A percentile compares a stretch with the other conserved stretches of the same genome.
phyloP scores from a whole-genome alignment of 2,329 filamentous ascomycete species.

The Alternaria arbusti region DNA sequence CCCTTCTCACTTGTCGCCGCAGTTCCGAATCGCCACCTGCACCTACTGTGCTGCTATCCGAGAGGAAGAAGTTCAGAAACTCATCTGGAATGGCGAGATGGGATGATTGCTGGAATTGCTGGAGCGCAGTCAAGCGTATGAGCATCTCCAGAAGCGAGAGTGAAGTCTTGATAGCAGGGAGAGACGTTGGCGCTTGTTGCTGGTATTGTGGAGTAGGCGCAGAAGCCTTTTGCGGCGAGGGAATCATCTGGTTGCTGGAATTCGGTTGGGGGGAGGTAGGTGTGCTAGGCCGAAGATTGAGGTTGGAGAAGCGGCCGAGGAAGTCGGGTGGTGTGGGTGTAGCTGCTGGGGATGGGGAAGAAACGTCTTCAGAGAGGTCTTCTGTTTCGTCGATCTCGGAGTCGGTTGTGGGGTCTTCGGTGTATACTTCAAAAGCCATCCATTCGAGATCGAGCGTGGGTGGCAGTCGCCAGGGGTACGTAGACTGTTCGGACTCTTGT shows the following conservation, averaged over 20 bases:
- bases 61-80: constrained; percentile 85
- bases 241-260: constrained; percentile 35
- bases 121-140: constrained; percentile 81
- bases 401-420: constrained; percentile 65
- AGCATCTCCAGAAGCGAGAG: constrained; percentile 88
- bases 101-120: constrained; percentile 89
- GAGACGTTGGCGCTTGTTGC: constrained; percentile 29
- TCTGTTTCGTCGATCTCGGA: constrained; percentile 56
- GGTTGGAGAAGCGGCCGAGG: constrained; percentile 53
- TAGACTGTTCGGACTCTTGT: constrained; percentile 19
- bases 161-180: constrained; percentile 66
- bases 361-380: constrained; percentile 17
- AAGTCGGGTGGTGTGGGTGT: constrained; percentile 49
- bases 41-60: constrained; percentile 70
- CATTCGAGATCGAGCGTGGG: constrained; percentile 84
- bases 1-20: constrained; percentile 64
- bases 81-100: constrained; percentile 92
- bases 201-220: constrained; percentile 13
- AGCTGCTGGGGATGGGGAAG: constrained; percentile 22
- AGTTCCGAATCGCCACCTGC: constrained; percentile 67
- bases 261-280: constrained; percentile 23
- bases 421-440: constrained; percentile 87
- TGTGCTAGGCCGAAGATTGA: constrained; percentile 50
- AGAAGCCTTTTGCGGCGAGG: constrained; percentile 31
- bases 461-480: constrained; percentile 67